A percentile compares a stretch with the other conserved stretches of the same genome.
phyloP scores from a whole-genome alignment of 345 rosid genomes.

The Populus alba region DNA sequence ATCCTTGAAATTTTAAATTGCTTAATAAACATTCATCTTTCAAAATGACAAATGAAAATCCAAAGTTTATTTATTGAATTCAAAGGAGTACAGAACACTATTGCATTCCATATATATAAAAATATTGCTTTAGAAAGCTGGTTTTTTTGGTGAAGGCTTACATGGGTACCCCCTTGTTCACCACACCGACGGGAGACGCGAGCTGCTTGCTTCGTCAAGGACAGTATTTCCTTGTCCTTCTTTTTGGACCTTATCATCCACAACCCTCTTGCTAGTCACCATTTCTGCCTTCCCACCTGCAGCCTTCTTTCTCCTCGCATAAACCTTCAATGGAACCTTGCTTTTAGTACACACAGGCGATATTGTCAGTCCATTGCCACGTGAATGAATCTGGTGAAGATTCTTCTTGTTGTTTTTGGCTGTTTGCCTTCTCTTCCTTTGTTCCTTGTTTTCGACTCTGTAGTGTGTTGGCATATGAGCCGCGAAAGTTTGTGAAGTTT shows the following conservation, averaged over 20 bases:
- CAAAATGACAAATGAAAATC: too few species aligned
- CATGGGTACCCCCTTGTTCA: background rate
- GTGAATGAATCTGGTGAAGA: conserved; percentile 1
- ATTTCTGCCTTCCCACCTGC: background rate
- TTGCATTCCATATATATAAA: too few species aligned
- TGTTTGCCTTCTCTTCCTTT: conserved; percentile 20
- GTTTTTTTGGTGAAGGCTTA: background rate
- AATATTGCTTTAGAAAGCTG: too few species aligned
- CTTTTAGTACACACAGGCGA: background rate
- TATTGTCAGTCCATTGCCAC: background rate
- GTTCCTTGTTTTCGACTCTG: conserved; percentile 15
- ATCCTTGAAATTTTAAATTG: too few species aligned
- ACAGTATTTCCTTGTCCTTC: background rate
- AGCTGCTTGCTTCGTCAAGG: background rate
- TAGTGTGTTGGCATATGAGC: conserved; percentile 21
- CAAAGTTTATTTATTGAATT: too few species aligned
- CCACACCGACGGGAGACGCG: background rate
- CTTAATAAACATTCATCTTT: too few species aligned
- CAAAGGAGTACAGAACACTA: too few species aligned
- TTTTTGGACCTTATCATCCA: background rate
- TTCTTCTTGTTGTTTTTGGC: conserved; percentile 19
- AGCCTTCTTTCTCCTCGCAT: background rate
- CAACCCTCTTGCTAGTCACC: background rate
- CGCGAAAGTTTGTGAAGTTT: conserved; percentile 21
- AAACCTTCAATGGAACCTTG: too few species aligned